Base-by-base conservation (phyloP, 768 basidiomycete genomes). In the Kwoniella sp. region DNA sequence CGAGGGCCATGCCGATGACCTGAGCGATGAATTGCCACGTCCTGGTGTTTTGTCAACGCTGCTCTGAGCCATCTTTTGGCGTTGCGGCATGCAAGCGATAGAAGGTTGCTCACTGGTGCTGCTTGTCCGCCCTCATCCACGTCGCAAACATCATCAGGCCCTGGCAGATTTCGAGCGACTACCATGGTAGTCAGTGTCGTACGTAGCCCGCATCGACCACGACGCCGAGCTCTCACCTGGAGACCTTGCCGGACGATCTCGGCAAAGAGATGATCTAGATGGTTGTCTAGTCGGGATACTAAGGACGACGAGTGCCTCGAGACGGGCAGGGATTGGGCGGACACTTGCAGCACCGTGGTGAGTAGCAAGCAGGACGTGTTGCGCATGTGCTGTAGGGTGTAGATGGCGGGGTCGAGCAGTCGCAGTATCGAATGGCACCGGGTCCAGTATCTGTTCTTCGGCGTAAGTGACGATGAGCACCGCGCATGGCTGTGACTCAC, bases 11-110 rank as follows among this genome's bases (percentile, higher is more conserved):
- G 7, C 38, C 41, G 10, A 51, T 51, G 15, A 41, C 50, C 23
- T 51, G 50, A 23, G 40, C 14, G 17, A 51, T 32, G 41, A 39
- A 51, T 43, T 51, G 50, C 50, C 50, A 51, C 17, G 50, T 51
- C 39, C 50, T 51, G 23, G 9, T 26, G n/a, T 20, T 9, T 17
- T 25, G 19, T 47, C 22, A 37, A 25, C 25, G 17, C 6, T 29
- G 27, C 15, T 10, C 31, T 9, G 22, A 45, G 27, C n/a, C n/a
- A n/a, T n/a, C n/a, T n/a, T n/a, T n/a, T n/a, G n/a, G n/a, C n/a
- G n/a, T n/a, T n/a, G n/a, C n/a, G n/a, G n/a, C n/a, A n/a, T n/a
- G n/a, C n/a, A n/a, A n/a, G n/a, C 26, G 27, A 27, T 14, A 7
- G 9, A 34, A 20, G 12, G 22, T n/a, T 12, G 36, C 50, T 42